Evolutionary conservation across 305 asterid species (phyloP).

Genomic region (Fraxinus nigra): DNA sequence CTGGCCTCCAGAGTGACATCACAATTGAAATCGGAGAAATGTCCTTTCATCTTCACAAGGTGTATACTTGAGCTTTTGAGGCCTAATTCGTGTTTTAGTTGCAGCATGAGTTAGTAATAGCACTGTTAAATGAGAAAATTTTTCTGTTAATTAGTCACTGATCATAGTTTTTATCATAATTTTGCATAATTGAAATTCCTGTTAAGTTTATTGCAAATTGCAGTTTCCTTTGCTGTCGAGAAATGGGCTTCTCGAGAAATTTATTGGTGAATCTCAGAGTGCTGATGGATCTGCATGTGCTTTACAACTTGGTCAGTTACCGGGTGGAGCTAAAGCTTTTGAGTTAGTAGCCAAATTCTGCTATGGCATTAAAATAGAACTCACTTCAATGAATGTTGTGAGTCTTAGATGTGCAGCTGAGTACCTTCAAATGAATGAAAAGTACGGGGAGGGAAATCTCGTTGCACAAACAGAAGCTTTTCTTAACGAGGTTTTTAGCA

Average conservation of each 20-base stretch:
- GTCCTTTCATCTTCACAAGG: constrained; percentile 95
- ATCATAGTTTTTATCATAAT: not conserved
- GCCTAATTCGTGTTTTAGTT: not conserved
- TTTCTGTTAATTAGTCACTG: not conserved
- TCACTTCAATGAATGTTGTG: constrained; percentile 69
- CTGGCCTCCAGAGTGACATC: constrained; percentile 84
- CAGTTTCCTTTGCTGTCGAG: constrained; percentile 88
- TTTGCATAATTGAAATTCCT: not conserved
- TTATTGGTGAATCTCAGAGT: constrained; percentile 43
- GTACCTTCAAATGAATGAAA: constrained; percentile 76
- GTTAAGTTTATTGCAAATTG: constrained; percentile 2
- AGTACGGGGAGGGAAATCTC: constrained; percentile 79
- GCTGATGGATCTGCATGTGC: constrained; percentile 36
- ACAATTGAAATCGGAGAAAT: constrained; percentile 76
- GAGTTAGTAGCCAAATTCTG: constrained; percentile 83
- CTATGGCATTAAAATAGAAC: constrained; percentile 72
- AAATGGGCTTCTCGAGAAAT: constrained; percentile 69
- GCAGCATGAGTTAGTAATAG: not conserved
- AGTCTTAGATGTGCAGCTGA: constrained; percentile 83
- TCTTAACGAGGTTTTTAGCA: constrained; percentile 54
- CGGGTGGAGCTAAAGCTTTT: constrained; percentile 83
- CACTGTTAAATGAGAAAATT: not conserved
- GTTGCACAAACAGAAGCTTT: constrained; percentile 57
- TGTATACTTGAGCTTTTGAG: not conserved
- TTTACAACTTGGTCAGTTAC: constrained; percentile 59